Base-by-base conservation (phyloP, 768 basidiomycete genomes). In the Infundibulicybe gibba region DNA sequence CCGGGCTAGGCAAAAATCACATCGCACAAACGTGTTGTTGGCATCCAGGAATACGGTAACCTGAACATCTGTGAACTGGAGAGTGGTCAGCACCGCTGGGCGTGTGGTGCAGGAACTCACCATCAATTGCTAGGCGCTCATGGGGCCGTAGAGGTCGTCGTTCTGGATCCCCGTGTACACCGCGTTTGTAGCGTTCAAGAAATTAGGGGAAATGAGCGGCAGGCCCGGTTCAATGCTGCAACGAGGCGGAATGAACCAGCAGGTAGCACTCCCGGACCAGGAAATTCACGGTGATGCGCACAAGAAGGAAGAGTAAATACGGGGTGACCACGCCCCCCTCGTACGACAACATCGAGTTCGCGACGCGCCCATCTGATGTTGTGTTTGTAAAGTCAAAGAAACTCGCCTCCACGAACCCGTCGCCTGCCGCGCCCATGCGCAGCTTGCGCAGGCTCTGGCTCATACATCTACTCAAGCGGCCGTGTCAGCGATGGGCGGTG, bases 1-100 rank as follows among this genome's bases (percentile, higher is more conserved):
- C 58, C 54, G 10, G 63, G 59, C 17, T 54, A 49, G 9, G 60
- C 55, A 40, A 65, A n/a, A 65, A 42, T 65, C 63, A 43, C 54
- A 61, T 40, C 61, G 47, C 21, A 61, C 60, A 2, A 65, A 49
- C 2, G 58, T 60, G 34, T 55, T 55, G 30, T 49, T 59, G 30
- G 47, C n/a, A 45, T 62, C 59, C 20, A 61, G 52, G 49, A 60
- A 53, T 43, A 38, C 39, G 25, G 45, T 48, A 31, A 55, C 49
- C 9, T 40, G 40, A 3, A 50, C 49, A 31, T 46, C 20, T 9
- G 11, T 32, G 32, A 39, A 49, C 50, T 54, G 30, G 11, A 31
- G 14, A 21, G 16, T 4, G 34, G 31, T 43, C 35, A 32, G 44
- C 41, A 38, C 12, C 38, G 41, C 43, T 9, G 11, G 17, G 15